Base-by-base conservation (phyloP, 1,284 basidiomycete genomes). In the Amylostereum chailletii region DNA sequence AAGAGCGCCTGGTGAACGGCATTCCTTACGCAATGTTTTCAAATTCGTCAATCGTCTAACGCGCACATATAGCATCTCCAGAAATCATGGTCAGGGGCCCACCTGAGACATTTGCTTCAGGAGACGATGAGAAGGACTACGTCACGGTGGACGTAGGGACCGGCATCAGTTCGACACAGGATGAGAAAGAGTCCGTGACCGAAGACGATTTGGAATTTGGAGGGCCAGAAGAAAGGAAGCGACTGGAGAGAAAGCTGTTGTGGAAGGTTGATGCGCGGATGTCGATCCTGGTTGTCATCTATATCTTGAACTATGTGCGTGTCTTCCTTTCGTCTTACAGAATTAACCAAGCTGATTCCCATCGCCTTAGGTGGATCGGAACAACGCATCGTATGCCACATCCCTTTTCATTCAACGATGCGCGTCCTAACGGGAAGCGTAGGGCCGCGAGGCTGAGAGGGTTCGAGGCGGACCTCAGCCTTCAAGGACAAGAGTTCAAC, bases 381-480 rank as follows among this genome's bases (percentile, higher is more conserved):
- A 81, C 58, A 84, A 83, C 62, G 77, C 74, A 49, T 69, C 74
- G 78, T 79, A 70, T 58, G 8, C 37, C n/a, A n/a, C 31, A 19
- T 44, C 31, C 32, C 11, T 29, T 11, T 42, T 11, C 10, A 6
- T 11, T 4, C 36, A 26, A 44, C 33, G 9, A 49, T 19, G 31
- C 30, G 10, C 10, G 9, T 46, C 6, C n/a, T 5, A 32, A 9
- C 10, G 31, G 19, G 1, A 26, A 5, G n/a, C 29, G 34, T 53
- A 81, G 79, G 50, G 83, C 82, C 10, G 83, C 84, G 5, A 67
- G 83, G 40, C 60, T 86, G 40, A 73, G 76, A 51, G 86, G 86
- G 2, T 80, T 89, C 51, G 84, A 88, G 59, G 63, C 69, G 42
- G 86, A 89, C 59, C 69, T 90, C n/a, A 59, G 75, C 33, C 68